These are phyloP conservation scores for Ogataea pilisensis DNA, from an alignment of 805 yeast genomes.

Conservation along the genomic window DNA sequence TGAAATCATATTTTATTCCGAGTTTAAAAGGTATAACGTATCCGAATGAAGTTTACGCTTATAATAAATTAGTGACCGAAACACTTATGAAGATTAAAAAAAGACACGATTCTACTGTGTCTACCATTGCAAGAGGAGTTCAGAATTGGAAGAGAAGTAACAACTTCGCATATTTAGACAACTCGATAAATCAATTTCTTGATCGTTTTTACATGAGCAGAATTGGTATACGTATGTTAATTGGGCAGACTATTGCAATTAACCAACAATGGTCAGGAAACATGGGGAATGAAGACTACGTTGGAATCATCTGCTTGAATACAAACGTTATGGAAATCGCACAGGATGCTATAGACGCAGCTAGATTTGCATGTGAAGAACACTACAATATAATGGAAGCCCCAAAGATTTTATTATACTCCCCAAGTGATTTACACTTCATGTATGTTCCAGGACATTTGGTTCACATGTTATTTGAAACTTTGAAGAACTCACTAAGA, in stretches of 20 bases:
- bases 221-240: constrained; percentile 88
- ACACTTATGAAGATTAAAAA: constrained; percentile 67
- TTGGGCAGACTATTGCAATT: constrained; percentile 90
- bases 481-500: constrained; percentile 77
- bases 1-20: constrained; percentile 42
- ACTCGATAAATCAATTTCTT: constrained; percentile 72
- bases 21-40: constrained; percentile 56
- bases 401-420: constrained; percentile 75
- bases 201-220: constrained; percentile 88
- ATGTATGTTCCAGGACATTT: constrained; percentile 94
- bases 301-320: constrained; percentile 82
- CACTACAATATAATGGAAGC: constrained; percentile 85
- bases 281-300: constrained; percentile 61
- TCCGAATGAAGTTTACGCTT: constrained; percentile 71
- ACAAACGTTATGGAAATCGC: constrained; percentile 83
- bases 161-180: constrained; percentile 48
- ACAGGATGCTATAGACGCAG: constrained; percentile 84
- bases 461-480: constrained; percentile 87
- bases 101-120: constrained; percentile 89
- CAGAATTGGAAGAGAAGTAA: constrained; percentile 75
- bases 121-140: constrained; percentile 89
- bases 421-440: constrained; percentile 71
- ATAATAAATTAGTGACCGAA: constrained; percentile 63
- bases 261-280: constrained; percentile 26
- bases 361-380: constrained; percentile 86